These are phyloP conservation scores for Suhomyces pyralidae DNA, from an alignment of 805 yeast genomes.

Conservation along the genomic window DNA sequence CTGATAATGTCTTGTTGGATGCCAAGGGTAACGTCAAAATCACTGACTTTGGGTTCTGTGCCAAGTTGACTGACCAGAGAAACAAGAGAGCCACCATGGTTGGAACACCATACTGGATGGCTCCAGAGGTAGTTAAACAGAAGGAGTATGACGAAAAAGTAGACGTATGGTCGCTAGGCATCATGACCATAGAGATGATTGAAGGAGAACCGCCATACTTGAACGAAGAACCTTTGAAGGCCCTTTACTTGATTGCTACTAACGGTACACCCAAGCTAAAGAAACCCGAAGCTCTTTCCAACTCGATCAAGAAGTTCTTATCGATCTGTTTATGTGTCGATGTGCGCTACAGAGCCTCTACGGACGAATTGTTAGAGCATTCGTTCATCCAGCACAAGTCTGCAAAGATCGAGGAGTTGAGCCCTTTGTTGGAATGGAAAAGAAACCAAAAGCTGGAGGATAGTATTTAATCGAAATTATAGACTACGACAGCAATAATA, in stretches of 20 bases:
- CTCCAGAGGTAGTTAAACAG: constrained; percentile 79
- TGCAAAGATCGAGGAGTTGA: constrained; percentile 57
- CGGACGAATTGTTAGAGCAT: constrained; percentile 82
- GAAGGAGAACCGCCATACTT: constrained; percentile 84
- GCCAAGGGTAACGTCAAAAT: constrained; percentile 44
- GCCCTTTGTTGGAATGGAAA: constrained; percentile 55
- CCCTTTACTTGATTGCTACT: constrained; percentile 71
- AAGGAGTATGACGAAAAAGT: constrained; percentile 80
- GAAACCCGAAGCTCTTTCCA: constrained; percentile 63
- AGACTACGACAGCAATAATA: background rate
- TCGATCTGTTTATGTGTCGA: constrained; percentile 93
- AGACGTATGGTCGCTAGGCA: constrained; percentile 80
- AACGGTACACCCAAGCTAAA: constrained; percentile 79
- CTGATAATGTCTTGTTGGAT: constrained; percentile 45
- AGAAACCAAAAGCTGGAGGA: constrained; percentile 12
- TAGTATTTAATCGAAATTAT: background rate
- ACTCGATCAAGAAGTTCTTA: constrained; percentile 78
- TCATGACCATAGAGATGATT: constrained; percentile 85
- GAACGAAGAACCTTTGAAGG: constrained; percentile 76
- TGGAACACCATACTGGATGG: constrained; percentile 91
- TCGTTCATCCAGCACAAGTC: constrained; percentile 61
- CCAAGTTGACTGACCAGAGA: constrained; percentile 70
- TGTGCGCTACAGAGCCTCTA: constrained; percentile 84
- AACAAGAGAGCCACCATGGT: constrained; percentile 82
- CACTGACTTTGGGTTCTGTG: constrained; percentile 51